phyloP scores from a whole-genome alignment of 441 rosid species.

The Gossypium lobatum region DNA sequence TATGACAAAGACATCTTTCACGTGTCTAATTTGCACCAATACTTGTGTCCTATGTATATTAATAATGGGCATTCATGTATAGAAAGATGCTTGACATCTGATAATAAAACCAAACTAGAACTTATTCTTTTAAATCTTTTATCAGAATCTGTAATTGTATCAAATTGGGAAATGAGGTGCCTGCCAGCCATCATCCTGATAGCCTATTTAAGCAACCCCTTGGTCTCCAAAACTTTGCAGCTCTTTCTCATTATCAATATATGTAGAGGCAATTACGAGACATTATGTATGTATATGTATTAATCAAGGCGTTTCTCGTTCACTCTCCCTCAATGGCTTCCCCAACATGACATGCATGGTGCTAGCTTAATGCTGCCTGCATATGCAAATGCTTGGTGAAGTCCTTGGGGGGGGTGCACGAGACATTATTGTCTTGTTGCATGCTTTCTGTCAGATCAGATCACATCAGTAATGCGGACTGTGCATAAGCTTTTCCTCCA shows the following conservation, averaged over 20 bases:
- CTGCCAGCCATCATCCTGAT: neutral
- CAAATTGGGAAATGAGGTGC: neutral
- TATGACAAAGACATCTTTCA: neutral
- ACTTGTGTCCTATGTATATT: no score
- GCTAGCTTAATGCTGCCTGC: neutral
- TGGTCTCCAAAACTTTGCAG: neutral
- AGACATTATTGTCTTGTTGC: neutral
- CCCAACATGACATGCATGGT: neutral
- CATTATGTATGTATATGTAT: neutral
- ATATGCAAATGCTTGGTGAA: neutral
- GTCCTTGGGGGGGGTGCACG: neutral
- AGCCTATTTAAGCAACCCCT: neutral
- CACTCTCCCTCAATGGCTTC: conserved; percentile 21
- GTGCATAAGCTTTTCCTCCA: neutral
- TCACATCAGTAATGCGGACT: neutral
- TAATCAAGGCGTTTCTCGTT: neutral
- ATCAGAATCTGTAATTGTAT: neutral
- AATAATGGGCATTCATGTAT: neutral
- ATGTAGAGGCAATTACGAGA: neutral
- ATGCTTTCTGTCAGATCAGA: neutral
- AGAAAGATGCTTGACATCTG: neutral
- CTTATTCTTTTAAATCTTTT: neutral
- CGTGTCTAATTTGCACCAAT: neutral
- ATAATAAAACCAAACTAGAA: neutral
- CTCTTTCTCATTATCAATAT: neutral